Conservation (phyloP, 1,284 basidiomycete species). For the Laetiporus sulphureus region DNA sequence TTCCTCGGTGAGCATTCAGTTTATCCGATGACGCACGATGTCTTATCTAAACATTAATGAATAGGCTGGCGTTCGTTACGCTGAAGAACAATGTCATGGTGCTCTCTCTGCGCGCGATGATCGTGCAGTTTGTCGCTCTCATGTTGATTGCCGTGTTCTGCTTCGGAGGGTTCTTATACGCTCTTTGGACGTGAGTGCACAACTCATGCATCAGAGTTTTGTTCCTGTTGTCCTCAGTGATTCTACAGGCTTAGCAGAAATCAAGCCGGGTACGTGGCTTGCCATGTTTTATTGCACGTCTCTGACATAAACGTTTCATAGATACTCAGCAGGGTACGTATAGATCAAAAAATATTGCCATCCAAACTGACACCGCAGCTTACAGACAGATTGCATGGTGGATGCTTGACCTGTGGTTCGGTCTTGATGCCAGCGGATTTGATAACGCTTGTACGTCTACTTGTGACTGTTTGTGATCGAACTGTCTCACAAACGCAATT, state of each 20-base stretch:
- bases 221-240: no score
- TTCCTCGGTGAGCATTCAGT: slow-evolving; percentile 55
- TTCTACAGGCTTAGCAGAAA: slow-evolving; percentile 59
- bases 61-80: slow-evolving; percentile 80
- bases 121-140: slow-evolving; percentile 68
- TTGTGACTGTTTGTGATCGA: background rate
- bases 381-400: slow-evolving; percentile 78
- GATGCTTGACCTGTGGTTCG: slow-evolving; percentile 88
- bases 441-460: slow-evolving; percentile 51
- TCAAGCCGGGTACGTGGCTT: slow-evolving; percentile 39
- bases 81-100: slow-evolving; percentile 84
- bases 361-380: no score
- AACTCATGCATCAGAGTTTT: background rate
- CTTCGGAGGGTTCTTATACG: slow-evolving; percentile 86
- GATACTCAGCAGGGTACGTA: slow-evolving; percentile 10
- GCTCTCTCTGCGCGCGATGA: slow-evolving; percentile 74
- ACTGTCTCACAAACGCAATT: background rate
- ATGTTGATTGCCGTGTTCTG: slow-evolving; percentile 90
- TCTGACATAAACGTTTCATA: background rate
- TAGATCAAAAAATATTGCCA: no score
- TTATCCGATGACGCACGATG: background rate
- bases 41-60: background rate
- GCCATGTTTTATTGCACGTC: background rate
- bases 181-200: slow-evolving; percentile 77
- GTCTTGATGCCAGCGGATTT: slow-evolving; percentile 84